Conservation (phyloP, 2,329 filamentous ascomycete genomes). For the Cladosporium phlei region DNA sequence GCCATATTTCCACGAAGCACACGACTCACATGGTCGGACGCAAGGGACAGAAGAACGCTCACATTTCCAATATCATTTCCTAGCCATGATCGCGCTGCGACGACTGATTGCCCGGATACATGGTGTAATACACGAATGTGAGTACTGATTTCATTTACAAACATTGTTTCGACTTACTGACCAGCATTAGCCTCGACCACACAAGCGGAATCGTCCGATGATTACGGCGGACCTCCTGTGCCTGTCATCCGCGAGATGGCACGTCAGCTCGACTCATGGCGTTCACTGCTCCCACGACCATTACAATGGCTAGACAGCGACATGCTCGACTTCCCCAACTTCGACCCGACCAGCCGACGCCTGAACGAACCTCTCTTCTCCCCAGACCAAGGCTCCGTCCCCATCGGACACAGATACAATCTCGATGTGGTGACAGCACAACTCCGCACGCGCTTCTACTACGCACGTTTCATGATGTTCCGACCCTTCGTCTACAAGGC, state of each 20-base stretch:
- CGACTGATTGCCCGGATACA: conserved; percentile 52
- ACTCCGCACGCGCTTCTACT: conserved; percentile 56
- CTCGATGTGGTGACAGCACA: conserved; percentile 55
- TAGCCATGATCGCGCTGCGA: conserved; percentile 55
- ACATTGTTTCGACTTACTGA: background rate
- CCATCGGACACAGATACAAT: conserved; percentile 47
- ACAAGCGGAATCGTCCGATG: conserved; percentile 28
- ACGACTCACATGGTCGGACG: conserved; percentile 26
- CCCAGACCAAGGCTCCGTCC: conserved; percentile 42
- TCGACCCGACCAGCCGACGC: conserved; percentile 22
- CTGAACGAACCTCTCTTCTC: conserved; percentile 42
- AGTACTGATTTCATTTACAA: conserved; percentile 24
- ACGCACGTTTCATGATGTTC: conserved; percentile 54
- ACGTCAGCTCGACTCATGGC: conserved; percentile 55
- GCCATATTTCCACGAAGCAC: conserved; percentile 48
- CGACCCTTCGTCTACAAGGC: conserved; percentile 58
- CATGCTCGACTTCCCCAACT: conserved; percentile 39
- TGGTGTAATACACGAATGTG: conserved; percentile 49
- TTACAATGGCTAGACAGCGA: conserved; percentile 56
- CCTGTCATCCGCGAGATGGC: conserved; percentile 49
- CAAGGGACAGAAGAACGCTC: conserved; percentile 45
- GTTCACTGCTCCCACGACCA: conserved; percentile 49
- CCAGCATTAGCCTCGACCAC: conserved; percentile 19
- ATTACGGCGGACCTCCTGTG: conserved; percentile 36
- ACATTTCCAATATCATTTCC: conserved; percentile 56